Evolutionary conservation across 768 basidiomycete species (phyloP).

Genomic region (Leccinum fibrillosum): DNA sequence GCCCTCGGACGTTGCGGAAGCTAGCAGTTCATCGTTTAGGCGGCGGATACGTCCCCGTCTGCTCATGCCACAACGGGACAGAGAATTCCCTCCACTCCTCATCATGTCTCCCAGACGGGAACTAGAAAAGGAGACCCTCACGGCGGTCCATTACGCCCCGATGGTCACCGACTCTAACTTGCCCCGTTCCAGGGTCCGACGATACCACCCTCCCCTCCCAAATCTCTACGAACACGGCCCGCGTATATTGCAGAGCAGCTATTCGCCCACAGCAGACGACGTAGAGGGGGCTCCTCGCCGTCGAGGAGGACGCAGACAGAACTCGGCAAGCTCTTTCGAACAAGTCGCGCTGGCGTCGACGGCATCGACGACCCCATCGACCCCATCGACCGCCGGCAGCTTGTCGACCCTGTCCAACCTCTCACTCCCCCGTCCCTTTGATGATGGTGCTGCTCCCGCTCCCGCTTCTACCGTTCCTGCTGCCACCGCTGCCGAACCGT

Average conservation of each 20-base stretch:
- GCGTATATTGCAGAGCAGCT: background rate
- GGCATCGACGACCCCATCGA: background rate
- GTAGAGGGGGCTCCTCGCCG: background rate
- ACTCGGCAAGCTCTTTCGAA: conserved; percentile 14
- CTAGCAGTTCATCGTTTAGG: background rate
- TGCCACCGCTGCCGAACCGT: background rate
- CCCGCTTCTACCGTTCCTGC: background rate
- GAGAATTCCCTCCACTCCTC: conserved; percentile 25
- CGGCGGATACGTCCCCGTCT: conserved; percentile 11
- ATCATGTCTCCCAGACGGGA: conserved; percentile 10
- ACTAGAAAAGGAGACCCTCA: conserved; percentile 5
- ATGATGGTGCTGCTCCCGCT: conserved; percentile 11
- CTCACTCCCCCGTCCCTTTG: conserved; percentile 19
- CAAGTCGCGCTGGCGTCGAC: conserved; percentile 19
- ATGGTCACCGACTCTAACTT: background rate
- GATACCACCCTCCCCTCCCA: background rate
- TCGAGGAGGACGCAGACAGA: conserved; percentile 5
- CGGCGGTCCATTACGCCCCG: background rate
- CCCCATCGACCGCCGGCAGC: background rate
- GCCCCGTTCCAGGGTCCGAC: conserved; percentile 1
- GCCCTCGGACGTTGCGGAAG: background rate
- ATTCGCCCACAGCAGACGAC: background rate
- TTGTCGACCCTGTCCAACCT: conserved; percentile 17
- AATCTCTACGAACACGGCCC: background rate
- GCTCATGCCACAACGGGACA: background rate